Conservation (phyloP, 768 basidiomycete species). For the Asterophora lycoperdoides region DNA sequence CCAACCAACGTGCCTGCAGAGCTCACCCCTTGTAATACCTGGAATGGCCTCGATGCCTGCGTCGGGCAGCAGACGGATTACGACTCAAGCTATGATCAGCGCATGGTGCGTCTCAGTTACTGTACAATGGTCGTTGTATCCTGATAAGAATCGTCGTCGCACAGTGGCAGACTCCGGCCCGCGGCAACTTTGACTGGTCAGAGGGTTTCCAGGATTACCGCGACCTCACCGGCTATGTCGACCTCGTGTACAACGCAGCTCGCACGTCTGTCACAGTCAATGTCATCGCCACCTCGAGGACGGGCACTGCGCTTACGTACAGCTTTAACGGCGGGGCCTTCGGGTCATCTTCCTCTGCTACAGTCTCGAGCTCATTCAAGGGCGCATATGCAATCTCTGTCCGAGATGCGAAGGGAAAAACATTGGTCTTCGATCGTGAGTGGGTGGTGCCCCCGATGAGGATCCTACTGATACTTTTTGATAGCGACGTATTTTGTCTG, state of each 20-base stretch:
- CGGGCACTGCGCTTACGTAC: not conserved
- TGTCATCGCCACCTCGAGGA: slow-evolving; percentile 2
- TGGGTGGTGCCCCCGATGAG: not conserved
- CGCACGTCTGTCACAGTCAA: slow-evolving; percentile 6
- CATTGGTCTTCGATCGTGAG: slow-evolving; percentile 4
- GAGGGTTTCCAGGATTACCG: slow-evolving; percentile 5
- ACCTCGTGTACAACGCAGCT: slow-evolving; percentile 4
- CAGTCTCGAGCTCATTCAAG: not conserved
- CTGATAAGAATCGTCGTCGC: not conserved
- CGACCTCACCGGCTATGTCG: slow-evolving; percentile 4
- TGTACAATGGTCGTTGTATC: not conserved
- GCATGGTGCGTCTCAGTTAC: not conserved
- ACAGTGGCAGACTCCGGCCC: slow-evolving; percentile 1
- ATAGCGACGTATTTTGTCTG: slow-evolving; percentile 5
- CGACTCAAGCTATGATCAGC: slow-evolving; percentile 3
- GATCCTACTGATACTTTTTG: not conserved
- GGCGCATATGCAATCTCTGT: slow-evolving; percentile 3
- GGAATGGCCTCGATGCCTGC: slow-evolving; percentile 4
- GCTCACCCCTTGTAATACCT: slow-evolving; percentile 2
- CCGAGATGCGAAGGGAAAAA: slow-evolving; percentile 2
- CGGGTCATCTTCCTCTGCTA: not conserved
- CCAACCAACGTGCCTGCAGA: slow-evolving; percentile 1
- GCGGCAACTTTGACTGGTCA: slow-evolving; percentile 2
- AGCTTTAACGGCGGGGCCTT: slow-evolving; percentile 3
- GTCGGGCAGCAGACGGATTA: slow-evolving; percentile 8